A percentile compares a stretch with the other conserved stretches of the same genome.
Evolutionary conservation across 2,329 filamentous ascomycete genomes (phyloP).

Genomic region (Chalaropsis ovoidea): DNA sequence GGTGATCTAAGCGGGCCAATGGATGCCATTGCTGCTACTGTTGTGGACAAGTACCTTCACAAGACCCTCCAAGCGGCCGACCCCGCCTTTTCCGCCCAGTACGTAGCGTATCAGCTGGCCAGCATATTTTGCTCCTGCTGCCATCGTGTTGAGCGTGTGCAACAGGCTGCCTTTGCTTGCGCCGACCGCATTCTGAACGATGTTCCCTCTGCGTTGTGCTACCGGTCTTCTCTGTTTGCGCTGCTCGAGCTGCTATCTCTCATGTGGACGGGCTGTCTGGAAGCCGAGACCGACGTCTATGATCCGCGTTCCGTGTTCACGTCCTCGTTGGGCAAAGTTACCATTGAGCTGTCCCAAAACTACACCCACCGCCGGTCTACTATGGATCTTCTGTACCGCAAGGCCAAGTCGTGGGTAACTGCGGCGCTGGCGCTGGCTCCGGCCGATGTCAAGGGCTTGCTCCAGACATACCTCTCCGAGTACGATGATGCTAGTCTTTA

Average conservation of each 20-base stretch:
- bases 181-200: slow-evolving; percentile 77
- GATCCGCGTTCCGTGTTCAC: slow-evolving; percentile 72
- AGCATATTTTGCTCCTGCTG: slow-evolving; percentile 81
- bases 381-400: slow-evolving; percentile 63
- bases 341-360: slow-evolving; percentile 86
- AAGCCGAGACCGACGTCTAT: slow-evolving; percentile 90
- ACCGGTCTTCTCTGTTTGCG: slow-evolving; percentile 82
- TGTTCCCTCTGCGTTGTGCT: slow-evolving; percentile 81
- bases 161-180: slow-evolving; percentile 71
- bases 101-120: slow-evolving; percentile 79
- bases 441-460: slow-evolving; percentile 82
- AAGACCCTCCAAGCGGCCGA: slow-evolving; percentile 62
- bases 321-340: slow-evolving; percentile 66
- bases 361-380: slow-evolving; percentile 73
- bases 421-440: slow-evolving; percentile 74
- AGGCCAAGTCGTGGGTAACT: slow-evolving; percentile 70
- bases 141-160: slow-evolving; percentile 83
- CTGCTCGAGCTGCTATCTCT: slow-evolving; percentile 83
- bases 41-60: slow-evolving; percentile 68
- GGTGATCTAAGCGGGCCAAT: slow-evolving; percentile 54
- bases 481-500: slow-evolving; percentile 80
- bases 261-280: slow-evolving; percentile 90
- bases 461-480: slow-evolving; percentile 93
- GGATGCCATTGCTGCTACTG: slow-evolving; percentile 54
- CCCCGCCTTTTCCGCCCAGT: slow-evolving; percentile 77